Evolutionary conservation across 306 rosid species (phyloP).

Genomic region (Fragaria vesca): DNA sequence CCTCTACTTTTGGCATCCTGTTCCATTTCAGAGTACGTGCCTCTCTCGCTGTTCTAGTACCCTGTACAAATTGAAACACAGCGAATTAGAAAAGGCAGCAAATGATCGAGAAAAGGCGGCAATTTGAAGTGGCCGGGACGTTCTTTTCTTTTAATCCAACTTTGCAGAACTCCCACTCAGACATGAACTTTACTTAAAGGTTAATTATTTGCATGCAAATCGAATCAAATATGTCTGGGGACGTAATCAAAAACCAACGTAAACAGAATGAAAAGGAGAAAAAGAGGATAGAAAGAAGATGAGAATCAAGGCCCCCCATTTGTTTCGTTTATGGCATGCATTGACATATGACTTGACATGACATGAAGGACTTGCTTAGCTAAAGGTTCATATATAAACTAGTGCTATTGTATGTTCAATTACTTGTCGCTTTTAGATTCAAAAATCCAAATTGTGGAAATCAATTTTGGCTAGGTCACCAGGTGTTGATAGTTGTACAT

Average conservation of each 20-base stretch:
- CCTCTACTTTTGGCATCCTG: neutral
- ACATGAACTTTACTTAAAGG: neutral
- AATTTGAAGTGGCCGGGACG: neutral
- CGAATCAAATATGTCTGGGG: neutral
- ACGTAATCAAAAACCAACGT: neutral
- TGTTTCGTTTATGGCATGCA: conserved; percentile 6
- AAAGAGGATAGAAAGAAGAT: neutral
- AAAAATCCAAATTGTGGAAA: neutral
- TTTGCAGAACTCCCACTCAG: neutral
- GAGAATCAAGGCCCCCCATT: neutral
- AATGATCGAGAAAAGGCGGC: neutral
- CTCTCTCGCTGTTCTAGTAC: neutral
- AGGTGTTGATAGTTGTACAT: neutral
- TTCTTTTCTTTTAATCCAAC: neutral
- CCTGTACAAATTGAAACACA: neutral
- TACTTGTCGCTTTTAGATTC: neutral
- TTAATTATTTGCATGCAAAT: neutral
- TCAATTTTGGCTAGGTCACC: neutral
- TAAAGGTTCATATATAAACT: neutral
- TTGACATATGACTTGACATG: neutral
- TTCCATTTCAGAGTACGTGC: neutral
- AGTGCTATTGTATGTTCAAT: neutral
- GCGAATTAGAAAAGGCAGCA: neutral
- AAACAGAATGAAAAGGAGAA: neutral
- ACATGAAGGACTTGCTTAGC: neutral